Evolutionary conservation across 106 monocot species (phyloP).

Genomic region (Iris macrosiphon): DNA sequence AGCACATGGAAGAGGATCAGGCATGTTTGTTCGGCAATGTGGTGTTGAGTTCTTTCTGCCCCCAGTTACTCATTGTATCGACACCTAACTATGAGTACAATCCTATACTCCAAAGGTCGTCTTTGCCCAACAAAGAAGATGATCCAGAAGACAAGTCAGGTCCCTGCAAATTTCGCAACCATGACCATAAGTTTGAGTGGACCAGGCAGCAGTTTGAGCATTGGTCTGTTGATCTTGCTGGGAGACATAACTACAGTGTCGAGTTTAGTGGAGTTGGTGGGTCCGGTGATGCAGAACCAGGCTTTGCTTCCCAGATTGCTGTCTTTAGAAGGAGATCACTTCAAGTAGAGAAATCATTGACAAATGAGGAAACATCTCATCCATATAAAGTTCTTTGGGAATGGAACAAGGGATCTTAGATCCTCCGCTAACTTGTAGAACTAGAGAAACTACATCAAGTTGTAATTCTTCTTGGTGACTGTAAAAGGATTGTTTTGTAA

Average conservation of each 20-base stretch:
- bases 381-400: slow-evolving; percentile 79
- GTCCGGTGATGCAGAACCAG: slow-evolving; percentile 65
- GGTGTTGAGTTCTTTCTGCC: slow-evolving; percentile 64
- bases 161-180: slow-evolving; percentile 70
- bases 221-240: slow-evolving; percentile 71
- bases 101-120: slow-evolving; percentile 63
- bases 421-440: too few species aligned
- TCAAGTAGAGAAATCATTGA: slow-evolving; percentile 2
- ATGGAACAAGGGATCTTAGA: too few species aligned
- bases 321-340: slow-evolving; percentile 45
- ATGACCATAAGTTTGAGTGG: slow-evolving; percentile 99
- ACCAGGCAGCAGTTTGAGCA: slow-evolving; percentile 77
- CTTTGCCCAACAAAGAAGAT: slow-evolving; percentile 50
- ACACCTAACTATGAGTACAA: slow-evolving; percentile 99
- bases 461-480: too few species aligned
- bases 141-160: slow-evolving; percentile 49
- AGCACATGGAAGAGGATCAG: slow-evolving; percentile 95
- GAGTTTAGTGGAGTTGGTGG: slow-evolving; percentile 94
- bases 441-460: too few species aligned
- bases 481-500: too few species aligned
- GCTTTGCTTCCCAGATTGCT: slow-evolving; percentile 96
- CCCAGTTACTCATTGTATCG: slow-evolving; percentile 66
- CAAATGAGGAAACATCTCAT: slow-evolving; percentile 5
- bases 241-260: slow-evolving; percentile 54
- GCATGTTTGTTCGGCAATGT: slow-evolving; percentile 69